Evolutionary conservation across 495 filamentous ascomycete species (phyloP), one percentile per base, ranked within the genome.

Genomic region (Podospora comata): DNA sequence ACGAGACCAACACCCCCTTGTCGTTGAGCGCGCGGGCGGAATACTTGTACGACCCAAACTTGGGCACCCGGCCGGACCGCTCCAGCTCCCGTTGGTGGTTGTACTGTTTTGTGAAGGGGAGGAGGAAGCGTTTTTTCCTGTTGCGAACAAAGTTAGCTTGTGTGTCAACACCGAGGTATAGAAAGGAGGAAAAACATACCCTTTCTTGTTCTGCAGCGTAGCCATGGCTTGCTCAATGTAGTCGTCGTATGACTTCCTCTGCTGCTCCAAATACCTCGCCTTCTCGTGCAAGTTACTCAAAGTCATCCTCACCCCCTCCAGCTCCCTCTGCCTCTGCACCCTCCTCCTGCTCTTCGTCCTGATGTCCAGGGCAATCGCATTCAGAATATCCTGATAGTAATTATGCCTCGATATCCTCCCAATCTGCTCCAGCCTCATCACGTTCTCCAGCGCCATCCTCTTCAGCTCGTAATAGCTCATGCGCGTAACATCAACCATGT

Each of bases 211-310:
- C 79, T 98, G 96, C 62, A 99, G 86, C n/a, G 96, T 98, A 64
- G 94, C 85, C 93, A 99, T 97, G 20, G 95, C 93, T 77, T 97
- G 94, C 82, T 99, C 95, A 73, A 99, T 97, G 76, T 97, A 98
- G 79, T 98, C 93, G 76, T 99, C 97, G 83, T 97, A 99, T 69
- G 89, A 93, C 83, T 97, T 96, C 56, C 97, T 86, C 79, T 98
- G 96, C 69, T 91, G 89, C 72, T 99, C 96, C 1, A 99, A 85
- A 80, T 93, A 98, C 61, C 85, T 84, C 27, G 95, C 93, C 78
- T 99, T 97, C 71, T 96, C 92, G 76, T 92, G 91, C 64, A 99
- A 82, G 69, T 94, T 91, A 9, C 82, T 82, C 32, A 97, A 87
- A 5, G 95, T 99, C 70, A 92, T 80, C 20, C 91, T 87, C 55